Base-by-base conservation (phyloP, 2,329 filamentous ascomycete species). In the Sclerotinia glacialis region DNA sequence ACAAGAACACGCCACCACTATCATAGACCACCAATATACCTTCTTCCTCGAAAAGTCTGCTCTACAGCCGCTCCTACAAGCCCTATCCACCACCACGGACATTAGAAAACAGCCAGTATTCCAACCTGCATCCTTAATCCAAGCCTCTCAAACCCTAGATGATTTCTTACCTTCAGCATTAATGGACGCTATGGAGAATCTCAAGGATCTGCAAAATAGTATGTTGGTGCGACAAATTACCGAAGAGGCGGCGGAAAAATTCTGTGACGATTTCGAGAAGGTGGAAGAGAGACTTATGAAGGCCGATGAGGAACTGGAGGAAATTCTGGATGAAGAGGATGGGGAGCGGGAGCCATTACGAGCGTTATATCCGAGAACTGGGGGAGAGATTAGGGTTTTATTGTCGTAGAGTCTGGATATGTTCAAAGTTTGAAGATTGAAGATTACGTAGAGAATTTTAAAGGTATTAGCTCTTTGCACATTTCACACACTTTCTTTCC, bases 111-210 rank as follows among this genome's bases (percentile, higher is more conserved):
- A 86, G 59, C 77, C 91, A 5, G 80, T 82, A 5, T 85, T 92
- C 74, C 83, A 88, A 67, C 83, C 85, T 0, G 79, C 83, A 6
- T 78, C 83, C 0, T 81, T 98, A n/a, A 79, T 84, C 1, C 79
- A 82, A 60, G 87, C 89, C 2, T 91, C 91, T 72, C 91, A 93
- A 73, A 85, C 83, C 50, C 82, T 99, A 8, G 95, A 99, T 74
- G 88, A 92, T 68, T 99, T 98, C 79, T 81, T 99, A 31, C 93
- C 95, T 0, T 96, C 92, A 1, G 95, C 94, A 3, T 83, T 97
- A 40, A 94, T 97, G 82, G 95, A 99, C 76, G 93, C 93, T 3
- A 87, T 91, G 72, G 90, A 95, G 61, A 91, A 92, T 68, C 78
- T 98, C 34, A 89, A 89, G 70, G 82, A 86, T 52, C 79, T 99